These are phyloP conservation scores for Lactarius sanguifluus DNA, from an alignment of 768 basidiomycete genomes.

Conservation along the genomic window DNA sequence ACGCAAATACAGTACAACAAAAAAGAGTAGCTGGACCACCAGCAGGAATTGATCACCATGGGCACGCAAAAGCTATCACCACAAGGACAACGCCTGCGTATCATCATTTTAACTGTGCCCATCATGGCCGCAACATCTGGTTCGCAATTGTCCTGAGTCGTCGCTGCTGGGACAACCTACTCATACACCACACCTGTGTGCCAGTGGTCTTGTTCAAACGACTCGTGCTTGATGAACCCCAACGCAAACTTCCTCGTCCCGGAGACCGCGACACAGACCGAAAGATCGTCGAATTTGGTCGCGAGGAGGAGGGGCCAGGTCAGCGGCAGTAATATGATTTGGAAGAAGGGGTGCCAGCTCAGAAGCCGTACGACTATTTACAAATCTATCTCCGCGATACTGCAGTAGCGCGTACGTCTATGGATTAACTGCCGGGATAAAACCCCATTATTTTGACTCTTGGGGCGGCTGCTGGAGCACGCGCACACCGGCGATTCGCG, in stretches of 20 bases:
- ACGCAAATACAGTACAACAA: not conserved
- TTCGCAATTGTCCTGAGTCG: conserved; percentile 38
- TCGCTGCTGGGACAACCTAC: conserved; percentile 13
- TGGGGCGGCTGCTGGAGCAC: conserved; percentile 47
- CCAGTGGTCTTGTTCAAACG: conserved; percentile 69
- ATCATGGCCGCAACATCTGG: conserved; percentile 65
- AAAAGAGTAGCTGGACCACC: not conserved
- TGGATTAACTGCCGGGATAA: not conserved
- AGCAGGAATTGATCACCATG: conserved; percentile 1
- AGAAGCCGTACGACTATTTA: conserved; percentile 1
- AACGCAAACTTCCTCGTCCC: conserved; percentile 39
- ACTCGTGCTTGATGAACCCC: conserved; percentile 52
- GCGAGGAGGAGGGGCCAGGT: conserved; percentile 24
- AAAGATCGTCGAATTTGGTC: conserved; percentile 20
- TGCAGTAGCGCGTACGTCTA: conserved; percentile 3
- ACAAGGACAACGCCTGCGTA: conserved; percentile 47
- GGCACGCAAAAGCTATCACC: conserved; percentile 40
- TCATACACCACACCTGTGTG: conserved; percentile 14
- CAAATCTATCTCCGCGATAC: conserved; percentile 14
- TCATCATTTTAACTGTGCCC: conserved; percentile 62
- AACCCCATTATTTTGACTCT: conserved; percentile 24
- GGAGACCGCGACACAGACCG: conserved; percentile 29
- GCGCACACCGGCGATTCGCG: conserved; percentile 81
- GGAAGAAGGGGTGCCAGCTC: not conserved
- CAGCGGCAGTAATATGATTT: conserved; percentile 2